Evolutionary conservation across 1,284 basidiomycete genomes (phyloP), one percentile per base, ranked within the genome.

Genomic region (Acaromyces ingoldii): DNA sequence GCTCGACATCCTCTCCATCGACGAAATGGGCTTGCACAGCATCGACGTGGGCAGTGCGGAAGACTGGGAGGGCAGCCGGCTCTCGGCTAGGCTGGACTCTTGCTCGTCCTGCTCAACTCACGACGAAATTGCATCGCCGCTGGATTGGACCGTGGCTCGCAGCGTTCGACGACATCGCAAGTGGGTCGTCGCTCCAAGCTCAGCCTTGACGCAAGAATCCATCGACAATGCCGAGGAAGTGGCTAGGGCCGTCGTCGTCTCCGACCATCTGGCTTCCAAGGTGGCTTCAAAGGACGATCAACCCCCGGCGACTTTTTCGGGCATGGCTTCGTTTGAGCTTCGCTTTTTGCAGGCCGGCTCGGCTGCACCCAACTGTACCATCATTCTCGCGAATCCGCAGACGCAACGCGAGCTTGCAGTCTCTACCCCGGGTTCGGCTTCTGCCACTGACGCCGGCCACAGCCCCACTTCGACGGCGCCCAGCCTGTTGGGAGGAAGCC

Each of bases 21-120:
- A 69, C 15, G 68, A 71, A 30, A 69, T 71, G 66, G 66, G 66
- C 6, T 44, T 60, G 28, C 68, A 71, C 51, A 59, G 64, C 24
- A 54, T 71, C 51, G 59, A 71, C 43, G 44, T 71, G 13, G 68
- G 68, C 53, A 64, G 58, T 49, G 49, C 59, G 28, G 60, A 58
- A 33, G 66, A 71, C 41, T 71, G 68, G 68, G 57, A 67, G 13
- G 68, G 68, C 19, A 55, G 51, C 47, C 57, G 54, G 39, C 53
- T 66, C n/a, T 58, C 38, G 7, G n/a, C n/a, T n/a, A n/a, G n/a
- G n/a, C n/a, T n/a, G n/a, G n/a, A n/a, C 57, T 17, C 55, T 26
- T 22, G 29, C 19, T 17, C 21, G 5, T 26, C 24, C 40, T 13
- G 28, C 30, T 21, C 36, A 6, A 26, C 49, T 25, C 17, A 38